Base-by-base conservation (phyloP, 2,329 filamentous ascomycete genomes). In the Hyphodiscus sp. region DNA sequence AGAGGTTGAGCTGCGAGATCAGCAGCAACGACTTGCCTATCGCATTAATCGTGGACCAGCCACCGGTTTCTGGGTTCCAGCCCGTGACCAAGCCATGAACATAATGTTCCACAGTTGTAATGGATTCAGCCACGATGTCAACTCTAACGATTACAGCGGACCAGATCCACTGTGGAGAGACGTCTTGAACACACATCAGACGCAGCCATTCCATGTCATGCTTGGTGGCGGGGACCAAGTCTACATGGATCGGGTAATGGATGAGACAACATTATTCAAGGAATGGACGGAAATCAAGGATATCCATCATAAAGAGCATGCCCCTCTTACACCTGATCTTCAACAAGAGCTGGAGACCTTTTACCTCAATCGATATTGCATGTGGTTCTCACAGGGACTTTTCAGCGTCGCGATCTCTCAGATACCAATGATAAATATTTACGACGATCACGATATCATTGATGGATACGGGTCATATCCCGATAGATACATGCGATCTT, bases 31-130 rank as follows among this genome's bases (percentile, higher is more conserved):
- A 41, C 87, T 99, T 59, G 92, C 91, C 0, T 99, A 99, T 70
- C 88, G 91, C 51, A 95, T 99, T 74, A 99, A 99, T 66, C 80
- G 86, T 46, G 92, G 94, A 0, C 91, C 92, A 6, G 83, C 89
- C 2, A 84, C 89, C 50, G 89, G 87, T 1, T 99, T 99, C 69
- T 99, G 94, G 92, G 90, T 99, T 0, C 94, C 95, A 5, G 87
- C 86, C 30, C 81, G 78, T 48, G 86, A 83, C 16, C 80, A 95
- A 68, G 82, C 87, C 2, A 99, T 99, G 94, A 96, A 97, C 72
- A 89, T 96, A 68, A 96, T 97, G 91, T 99, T 96, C 73, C 82
- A 97, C 73, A 96, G 88, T 68, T 96, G 94, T 74, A 99, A 99
- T 68, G 94, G 95, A 1, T 99, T 99, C 74, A 92, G 89, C 63